Base-by-base conservation (phyloP, 75 land plant genomes). In the Cupressus sempervirens region DNA sequence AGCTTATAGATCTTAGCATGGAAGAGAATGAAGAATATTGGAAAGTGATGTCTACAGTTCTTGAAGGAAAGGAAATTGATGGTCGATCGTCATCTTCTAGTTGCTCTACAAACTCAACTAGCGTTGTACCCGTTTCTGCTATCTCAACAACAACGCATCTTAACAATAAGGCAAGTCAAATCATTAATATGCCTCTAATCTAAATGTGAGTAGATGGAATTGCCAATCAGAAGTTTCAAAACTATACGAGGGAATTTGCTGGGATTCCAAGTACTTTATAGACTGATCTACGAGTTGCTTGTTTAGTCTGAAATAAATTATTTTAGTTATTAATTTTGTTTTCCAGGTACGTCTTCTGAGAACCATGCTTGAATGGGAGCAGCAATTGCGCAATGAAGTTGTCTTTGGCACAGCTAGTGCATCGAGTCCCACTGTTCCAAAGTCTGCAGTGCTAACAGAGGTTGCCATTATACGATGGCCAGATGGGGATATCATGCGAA, bases 281-380 rank as follows among this genome's bases (percentile, higher is more conserved):
- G 76, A 79, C 81, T 45, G 52, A 79, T 4, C 29, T 48, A 11
- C 5, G 46, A 32, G 16, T 23, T 79, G 29, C 50, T 79, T 76
- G 38, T 20, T 16, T 23, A 16, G 40, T 26, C 52, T 79, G 29
- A 45, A 79, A 79, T 62, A 30, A 35, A 29, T 68, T 36, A 10
- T 62, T 83, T 83, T 35, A 29, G 41, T 79, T 79, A 18, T 26
- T 79, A 43, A 36, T 79, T 12, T 79, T 79, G 81, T 70, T 65
- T 56, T 2, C 68, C 89, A 97, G 99, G 98, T 97, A 83, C 91
- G 87, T 81, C 70, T 97, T 16, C 85, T 97, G 84, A 92, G 99
- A 84, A 91, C 96, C 68, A 97, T 97, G 99, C 95, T 96, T 36
- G 96, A 94, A 82, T 97, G 99, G 99, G 99, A 97, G 84, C 93